phyloP scores from a whole-genome alignment of 306 rosid species.

The Trifolium dubium region DNA sequence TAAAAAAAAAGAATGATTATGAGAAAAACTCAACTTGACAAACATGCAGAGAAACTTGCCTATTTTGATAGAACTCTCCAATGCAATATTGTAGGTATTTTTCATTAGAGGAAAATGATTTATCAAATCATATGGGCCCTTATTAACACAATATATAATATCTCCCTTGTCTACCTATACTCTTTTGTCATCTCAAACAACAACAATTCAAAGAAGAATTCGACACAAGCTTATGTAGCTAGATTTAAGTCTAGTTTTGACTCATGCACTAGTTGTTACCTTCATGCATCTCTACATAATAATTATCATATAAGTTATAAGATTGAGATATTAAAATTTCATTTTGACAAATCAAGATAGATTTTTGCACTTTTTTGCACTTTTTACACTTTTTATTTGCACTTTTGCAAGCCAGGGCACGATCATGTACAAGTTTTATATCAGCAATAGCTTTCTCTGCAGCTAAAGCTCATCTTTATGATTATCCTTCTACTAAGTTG shows the following conservation, averaged over 20 bases:
- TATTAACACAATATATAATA: neutral
- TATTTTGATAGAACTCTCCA: conserved; percentile 33
- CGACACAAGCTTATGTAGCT: neutral
- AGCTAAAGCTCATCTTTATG: conserved; percentile 10
- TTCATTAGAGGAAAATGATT: conserved; percentile 19
- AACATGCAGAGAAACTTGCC: neutral
- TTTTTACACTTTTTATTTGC: neutral
- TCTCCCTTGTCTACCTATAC: conserved; percentile 24
- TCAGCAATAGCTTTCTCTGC: neutral
- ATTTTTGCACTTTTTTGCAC: conserved; percentile 8
- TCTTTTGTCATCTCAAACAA: conserved; percentile 27
- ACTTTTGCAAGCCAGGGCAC: neutral
- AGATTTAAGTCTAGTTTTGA: conserved; percentile 6
- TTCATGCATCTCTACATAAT: neutral
- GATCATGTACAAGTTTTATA: neutral
- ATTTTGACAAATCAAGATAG: neutral
- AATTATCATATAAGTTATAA: neutral
- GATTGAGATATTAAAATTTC: neutral
- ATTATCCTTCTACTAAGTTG: conserved; percentile 27
- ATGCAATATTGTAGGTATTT: conserved; percentile 5
- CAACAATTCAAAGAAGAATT: conserved; percentile 22
- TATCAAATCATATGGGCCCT: conserved; percentile 37
- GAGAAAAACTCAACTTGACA: neutral
- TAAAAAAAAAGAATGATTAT: too few relatives aligned
- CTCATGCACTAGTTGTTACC: neutral